A percentile compares a stretch with the other conserved stretches of the same genome.
Conservation (phyloP, 306 rosid species). For the Quercus rubra region DNA sequence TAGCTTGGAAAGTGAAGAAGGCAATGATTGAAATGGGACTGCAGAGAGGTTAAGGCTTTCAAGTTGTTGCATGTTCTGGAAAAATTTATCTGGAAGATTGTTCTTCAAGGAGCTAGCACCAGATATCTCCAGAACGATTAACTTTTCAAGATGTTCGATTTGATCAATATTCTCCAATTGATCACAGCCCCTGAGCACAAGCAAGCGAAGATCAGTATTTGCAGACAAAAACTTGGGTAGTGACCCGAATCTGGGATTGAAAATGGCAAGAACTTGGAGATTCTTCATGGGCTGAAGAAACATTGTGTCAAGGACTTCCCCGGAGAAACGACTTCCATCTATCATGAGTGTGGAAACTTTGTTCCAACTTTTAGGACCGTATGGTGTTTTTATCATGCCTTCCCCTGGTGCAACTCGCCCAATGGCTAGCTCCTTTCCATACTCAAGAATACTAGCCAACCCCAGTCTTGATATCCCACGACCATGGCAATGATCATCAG, state of each 20-base stretch:
- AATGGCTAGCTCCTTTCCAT: conserved; percentile 11
- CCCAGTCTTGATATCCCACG: conserved; percentile 18
- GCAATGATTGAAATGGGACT: conserved; percentile 10
- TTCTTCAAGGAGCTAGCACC: too few species aligned
- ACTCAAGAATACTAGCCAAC: conserved; percentile 21
- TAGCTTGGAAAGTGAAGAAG: conserved; percentile 23
- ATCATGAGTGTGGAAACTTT: conserved; percentile 21
- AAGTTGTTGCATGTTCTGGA: conserved; percentile 2
- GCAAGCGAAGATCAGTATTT: too few species aligned
- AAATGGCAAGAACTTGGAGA: conserved; percentile 18
- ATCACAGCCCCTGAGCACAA: too few species aligned
- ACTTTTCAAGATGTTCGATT: too few species aligned
- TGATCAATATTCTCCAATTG: too few species aligned
- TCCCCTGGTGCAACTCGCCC: conserved; percentile 8
- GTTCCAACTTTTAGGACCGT: background rate
- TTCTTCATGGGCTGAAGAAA: background rate
- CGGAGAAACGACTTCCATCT: conserved; percentile 18
- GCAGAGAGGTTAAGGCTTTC: conserved; percentile 32
- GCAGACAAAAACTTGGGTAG: background rate
- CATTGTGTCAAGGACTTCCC: conserved; percentile 2
- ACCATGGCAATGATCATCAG: too few species aligned
- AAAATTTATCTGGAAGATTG: background rate
- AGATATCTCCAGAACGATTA: too few species aligned
- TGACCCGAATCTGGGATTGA: conserved; percentile 19
- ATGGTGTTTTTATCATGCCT: conserved; percentile 23